Evolutionary conservation across 768 basidiomycete species (phyloP), one percentile per base, ranked within the genome.

Genomic region (Pulveroboletus ravenelii): DNA sequence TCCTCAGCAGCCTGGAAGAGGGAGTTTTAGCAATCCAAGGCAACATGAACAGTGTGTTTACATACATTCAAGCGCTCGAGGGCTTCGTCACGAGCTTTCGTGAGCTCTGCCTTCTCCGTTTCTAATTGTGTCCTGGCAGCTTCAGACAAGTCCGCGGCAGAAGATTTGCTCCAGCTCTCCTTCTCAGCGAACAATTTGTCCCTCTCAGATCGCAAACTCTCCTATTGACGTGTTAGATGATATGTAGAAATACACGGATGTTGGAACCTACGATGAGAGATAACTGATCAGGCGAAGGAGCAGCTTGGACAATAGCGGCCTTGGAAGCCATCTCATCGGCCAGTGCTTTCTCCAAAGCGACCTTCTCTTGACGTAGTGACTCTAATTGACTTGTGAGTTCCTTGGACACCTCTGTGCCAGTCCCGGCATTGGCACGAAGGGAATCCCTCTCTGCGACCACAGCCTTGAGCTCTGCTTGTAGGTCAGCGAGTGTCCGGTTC

Each of bases 181-280:
- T 82, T 86, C 60, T 86, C 85, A 0, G 73, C 74, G 25, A 84
- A 69, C 15, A 89, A 67, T 44, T 70, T 74, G 59, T 87, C 85
- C 44, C 80, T 74, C 65, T 91, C 82, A 39, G 76, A 73, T 47
- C 67, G 73, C 25, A 89, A 64, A 41, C 73, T 55, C 45, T 76
- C 70, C 85, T 88, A 35, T 34, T 15, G 38, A 18, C 15, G 15
- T 15, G n/a, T 58, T 42, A 55, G 27, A 41, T 34, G 25, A 27
- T 5, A 5, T 1, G n/a, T 5, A 3, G n/a, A 0, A 20, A 30
- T 34, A 15, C 3, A 10, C 1, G 3, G 3, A 37, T 6, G 23
- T 23, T 5, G 23, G 5, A 17, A 61, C 74, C 6, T 55, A 77
- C 75, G 23, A 77, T 44, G 27, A 67, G 51, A 3, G 64, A 55